Evolutionary conservation across 495 filamentous ascomycete genomes (phyloP).

Genomic region (Aspergillus egyptiacus): DNA sequence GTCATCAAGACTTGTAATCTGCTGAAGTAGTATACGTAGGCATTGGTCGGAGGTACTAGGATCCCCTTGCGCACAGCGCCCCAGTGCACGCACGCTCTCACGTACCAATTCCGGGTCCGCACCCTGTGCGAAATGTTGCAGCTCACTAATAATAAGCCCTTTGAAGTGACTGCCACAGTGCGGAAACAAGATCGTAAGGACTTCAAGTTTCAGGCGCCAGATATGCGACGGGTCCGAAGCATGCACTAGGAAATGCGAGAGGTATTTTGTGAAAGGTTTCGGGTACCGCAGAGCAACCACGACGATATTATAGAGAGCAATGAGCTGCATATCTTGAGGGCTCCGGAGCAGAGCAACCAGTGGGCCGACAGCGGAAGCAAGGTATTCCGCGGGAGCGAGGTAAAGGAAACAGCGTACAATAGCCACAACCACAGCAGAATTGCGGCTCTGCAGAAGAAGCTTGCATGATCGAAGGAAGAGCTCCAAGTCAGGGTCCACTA

Average conservation of each 20-base stretch:
- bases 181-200: slow-evolving; percentile 84
- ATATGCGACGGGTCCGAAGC: slow-evolving; percentile 75
- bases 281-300: slow-evolving; percentile 71
- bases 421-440: slow-evolving; percentile 85
- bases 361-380: slow-evolving; percentile 67
- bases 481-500: slow-evolving; percentile 78
- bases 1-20: slow-evolving; percentile 78
- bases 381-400: slow-evolving; percentile 69
- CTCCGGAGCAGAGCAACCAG: slow-evolving; percentile 78
- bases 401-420: slow-evolving; percentile 80
- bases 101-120: slow-evolving; percentile 70
- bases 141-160: slow-evolving; percentile 79
- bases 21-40: slow-evolving; percentile 70
- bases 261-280: slow-evolving; percentile 72
- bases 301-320: slow-evolving; percentile 90
- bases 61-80: slow-evolving; percentile 81
- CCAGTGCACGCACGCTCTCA: slow-evolving; percentile 87
- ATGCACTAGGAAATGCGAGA: slow-evolving; percentile 80
- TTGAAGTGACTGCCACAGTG: slow-evolving; percentile 69
- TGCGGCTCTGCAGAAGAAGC: slow-evolving; percentile 83
- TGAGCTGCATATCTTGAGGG: slow-evolving; percentile 77
- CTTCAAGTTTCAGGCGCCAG: slow-evolving; percentile 85
- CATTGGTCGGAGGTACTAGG: slow-evolving; percentile 65
- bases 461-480: slow-evolving; percentile 73
- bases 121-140: slow-evolving; percentile 83